phyloP scores from a whole-genome alignment of 2,329 filamentous ascomycete genomes.

The Whalleya microplaca region DNA sequence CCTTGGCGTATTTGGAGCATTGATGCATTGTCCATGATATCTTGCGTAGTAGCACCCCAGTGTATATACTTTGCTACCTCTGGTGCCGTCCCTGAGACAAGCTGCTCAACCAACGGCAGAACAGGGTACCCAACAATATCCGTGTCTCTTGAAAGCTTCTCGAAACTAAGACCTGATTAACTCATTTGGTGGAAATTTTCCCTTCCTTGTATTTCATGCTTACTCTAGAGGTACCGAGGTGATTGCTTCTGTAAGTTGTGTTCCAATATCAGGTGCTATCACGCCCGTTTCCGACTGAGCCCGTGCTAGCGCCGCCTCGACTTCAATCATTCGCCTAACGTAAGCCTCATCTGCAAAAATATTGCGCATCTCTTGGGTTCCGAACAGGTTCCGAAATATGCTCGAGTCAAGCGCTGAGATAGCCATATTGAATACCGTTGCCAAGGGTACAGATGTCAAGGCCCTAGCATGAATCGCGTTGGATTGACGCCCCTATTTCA shows the following conservation, averaged over 20 bases:
- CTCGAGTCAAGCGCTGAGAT: constrained; percentile 49
- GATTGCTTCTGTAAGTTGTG: constrained; percentile 39
- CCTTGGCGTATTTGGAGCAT: constrained; percentile 57
- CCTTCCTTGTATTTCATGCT: neutral
- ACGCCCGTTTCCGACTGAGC: constrained; percentile 52
- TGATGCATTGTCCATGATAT: constrained; percentile 61
- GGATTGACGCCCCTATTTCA: too few species aligned
- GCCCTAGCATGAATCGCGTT: too few species aligned
- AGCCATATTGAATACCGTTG: constrained; percentile 18
- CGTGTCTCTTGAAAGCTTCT: constrained; percentile 50
- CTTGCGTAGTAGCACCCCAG: constrained; percentile 63
- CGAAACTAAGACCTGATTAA: constrained; percentile 13
- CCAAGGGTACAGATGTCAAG: too few species aligned
- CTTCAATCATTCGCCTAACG: constrained; percentile 51
- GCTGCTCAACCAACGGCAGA: constrained; percentile 52
- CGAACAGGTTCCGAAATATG: constrained; percentile 55
- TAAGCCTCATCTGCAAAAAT: constrained; percentile 55
- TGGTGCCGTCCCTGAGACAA: constrained; percentile 40
- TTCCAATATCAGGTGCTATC: constrained; percentile 46
- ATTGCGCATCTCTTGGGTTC: constrained; percentile 54
- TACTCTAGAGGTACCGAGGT: constrained; percentile 24
- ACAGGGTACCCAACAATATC: constrained; percentile 60
- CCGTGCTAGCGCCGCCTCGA: constrained; percentile 54
- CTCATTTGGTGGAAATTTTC: too few species aligned
- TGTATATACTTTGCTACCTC: constrained; percentile 53